Percentiles rank a stretch among this genome's conserved stretches.
Conservation (phyloP, 495 filamentous ascomycete species). For the Filosporella fistucella region DNA sequence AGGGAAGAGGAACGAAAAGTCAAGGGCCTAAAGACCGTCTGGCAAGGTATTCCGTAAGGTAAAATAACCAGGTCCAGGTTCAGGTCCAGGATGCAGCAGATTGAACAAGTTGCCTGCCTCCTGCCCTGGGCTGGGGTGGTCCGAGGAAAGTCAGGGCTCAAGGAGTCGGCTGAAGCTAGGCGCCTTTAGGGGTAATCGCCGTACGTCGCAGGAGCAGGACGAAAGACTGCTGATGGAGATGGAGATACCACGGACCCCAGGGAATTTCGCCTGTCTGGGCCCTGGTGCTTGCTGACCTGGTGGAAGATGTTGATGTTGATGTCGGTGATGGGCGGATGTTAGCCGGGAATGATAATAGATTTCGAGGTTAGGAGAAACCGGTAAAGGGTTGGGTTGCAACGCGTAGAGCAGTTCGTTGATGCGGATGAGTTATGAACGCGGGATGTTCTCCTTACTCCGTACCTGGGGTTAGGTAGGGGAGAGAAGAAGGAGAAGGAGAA, state of each 20-base stretch:
- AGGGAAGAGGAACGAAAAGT: too few relatives aligned
- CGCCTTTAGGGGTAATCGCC: slow-evolving; percentile 6
- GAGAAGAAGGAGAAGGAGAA: background rate
- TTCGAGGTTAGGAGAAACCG: background rate
- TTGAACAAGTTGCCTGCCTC: background rate
- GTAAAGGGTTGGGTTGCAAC: background rate
- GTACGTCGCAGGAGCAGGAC: background rate
- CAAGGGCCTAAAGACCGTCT: background rate
- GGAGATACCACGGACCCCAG: background rate
- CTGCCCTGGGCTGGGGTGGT: background rate
- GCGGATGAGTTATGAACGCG: background rate
- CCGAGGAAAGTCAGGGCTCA: background rate
- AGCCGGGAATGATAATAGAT: background rate
- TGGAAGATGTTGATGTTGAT: background rate
- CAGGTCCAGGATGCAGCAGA: slow-evolving; percentile 1
- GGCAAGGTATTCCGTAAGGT: background rate
- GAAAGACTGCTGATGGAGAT: slow-evolving; percentile 3
- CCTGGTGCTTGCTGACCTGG: background rate
- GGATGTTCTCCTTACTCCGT: background rate
- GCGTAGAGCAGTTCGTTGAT: background rate
- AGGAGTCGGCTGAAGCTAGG: slow-evolving; percentile 6
- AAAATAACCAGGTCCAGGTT: background rate
- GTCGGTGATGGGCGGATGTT: background rate
- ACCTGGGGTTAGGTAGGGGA: background rate
- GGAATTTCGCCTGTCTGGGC: background rate